Evolutionary conservation across 1,139 yeast species (phyloP).

Genomic region (Blastobotrys ciferrii): DNA sequence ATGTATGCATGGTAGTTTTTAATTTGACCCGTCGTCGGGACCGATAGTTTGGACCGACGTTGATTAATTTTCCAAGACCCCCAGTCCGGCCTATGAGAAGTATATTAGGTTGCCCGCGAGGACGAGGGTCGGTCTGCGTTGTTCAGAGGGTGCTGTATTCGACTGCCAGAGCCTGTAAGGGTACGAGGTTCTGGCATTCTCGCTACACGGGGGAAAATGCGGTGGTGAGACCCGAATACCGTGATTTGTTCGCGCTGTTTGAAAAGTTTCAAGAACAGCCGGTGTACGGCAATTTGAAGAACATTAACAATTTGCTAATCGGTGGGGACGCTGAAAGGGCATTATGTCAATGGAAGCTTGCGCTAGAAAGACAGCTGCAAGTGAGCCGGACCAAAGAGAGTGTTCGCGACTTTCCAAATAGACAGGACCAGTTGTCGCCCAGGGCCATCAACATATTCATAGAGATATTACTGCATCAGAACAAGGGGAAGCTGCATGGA

Average conservation of each 20-base stretch:
- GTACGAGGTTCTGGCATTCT: constrained; percentile 1
- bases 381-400: neutral
- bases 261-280: constrained; percentile 6
- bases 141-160: neutral
- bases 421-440: neutral
- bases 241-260: constrained; percentile 9
- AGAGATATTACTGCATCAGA: neutral
- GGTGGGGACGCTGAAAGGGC: neutral
- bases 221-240: neutral
- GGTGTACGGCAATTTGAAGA: constrained; percentile 1
- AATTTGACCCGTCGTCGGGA: too few relatives aligned
- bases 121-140: neutral
- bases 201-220: neutral
- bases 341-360: neutral
- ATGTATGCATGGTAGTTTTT: too few relatives aligned
- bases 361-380: neutral
- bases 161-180: neutral
- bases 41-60: too few relatives aligned
- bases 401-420: neutral
- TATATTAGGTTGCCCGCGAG: too few relatives aligned
- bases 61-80: too few relatives aligned
- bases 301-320: neutral
- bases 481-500: too few relatives aligned
- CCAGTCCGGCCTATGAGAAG: neutral
- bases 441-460: constrained; percentile 1